These are phyloP conservation scores for Cladosporium sp. DNA, from an alignment of 2,329 filamentous ascomycete species.

Conservation along the genomic window DNA sequence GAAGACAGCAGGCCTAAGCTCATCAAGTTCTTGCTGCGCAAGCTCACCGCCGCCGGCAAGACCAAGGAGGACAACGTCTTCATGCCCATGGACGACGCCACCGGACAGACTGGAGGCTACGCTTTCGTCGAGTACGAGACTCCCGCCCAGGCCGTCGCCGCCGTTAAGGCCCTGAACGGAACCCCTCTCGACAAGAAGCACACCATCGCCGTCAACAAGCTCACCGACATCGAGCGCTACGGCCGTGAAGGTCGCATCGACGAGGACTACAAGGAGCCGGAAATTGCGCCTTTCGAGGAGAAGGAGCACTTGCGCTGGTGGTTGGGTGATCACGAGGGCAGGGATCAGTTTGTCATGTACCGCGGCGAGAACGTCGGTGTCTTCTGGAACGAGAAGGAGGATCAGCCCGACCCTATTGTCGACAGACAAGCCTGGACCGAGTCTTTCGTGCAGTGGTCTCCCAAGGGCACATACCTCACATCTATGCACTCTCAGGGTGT, in stretches of 20 bases:
- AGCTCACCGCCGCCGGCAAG: constrained; percentile 79
- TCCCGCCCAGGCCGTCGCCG: constrained; percentile 80
- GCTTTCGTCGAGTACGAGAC: constrained; percentile 96
- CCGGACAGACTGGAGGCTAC: constrained; percentile 77
- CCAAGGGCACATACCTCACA: constrained; percentile 85
- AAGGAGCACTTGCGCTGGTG: constrained; percentile 94
- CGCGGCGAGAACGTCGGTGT: constrained; percentile 87
- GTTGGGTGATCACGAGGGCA: constrained; percentile 80
- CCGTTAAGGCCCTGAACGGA: constrained; percentile 81
- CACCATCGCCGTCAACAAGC: constrained; percentile 91
- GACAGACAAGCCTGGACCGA: constrained; percentile 97
- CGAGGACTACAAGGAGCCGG: constrained; percentile 79
- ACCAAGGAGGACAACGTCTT: constrained; percentile 81
- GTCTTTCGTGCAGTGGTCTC: constrained; percentile 97
- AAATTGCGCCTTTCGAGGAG: constrained; percentile 79
- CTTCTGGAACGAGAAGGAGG: constrained; percentile 98
- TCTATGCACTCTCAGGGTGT: constrained; percentile 96
- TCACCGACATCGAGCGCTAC: constrained; percentile 95
- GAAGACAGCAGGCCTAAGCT: constrained; percentile 92
- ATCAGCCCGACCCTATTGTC: constrained; percentile 79
- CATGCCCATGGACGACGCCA: constrained; percentile 86
- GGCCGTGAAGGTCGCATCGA: constrained; percentile 90
- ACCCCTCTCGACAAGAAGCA: constrained; percentile 94
- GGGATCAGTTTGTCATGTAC: constrained; percentile 95
- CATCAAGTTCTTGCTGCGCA: constrained; percentile 91